Evolutionary conservation across 108 stramenopile genomes (phyloP).

Genomic region (Pseudonitzschia delicatissima): DNA sequence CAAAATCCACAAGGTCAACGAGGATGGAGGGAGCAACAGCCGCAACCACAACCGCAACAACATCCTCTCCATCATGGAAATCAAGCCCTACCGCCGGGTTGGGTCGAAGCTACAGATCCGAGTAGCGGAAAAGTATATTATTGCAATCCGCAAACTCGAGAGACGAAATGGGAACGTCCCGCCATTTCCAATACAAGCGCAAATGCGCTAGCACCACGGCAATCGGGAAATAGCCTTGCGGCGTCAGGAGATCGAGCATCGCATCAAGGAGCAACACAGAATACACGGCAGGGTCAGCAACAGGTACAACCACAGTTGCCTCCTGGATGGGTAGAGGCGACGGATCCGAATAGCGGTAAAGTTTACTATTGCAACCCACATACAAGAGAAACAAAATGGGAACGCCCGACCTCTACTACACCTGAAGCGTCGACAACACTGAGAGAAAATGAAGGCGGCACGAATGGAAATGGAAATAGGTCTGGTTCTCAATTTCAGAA

Average conservation of each 20-base stretch:
- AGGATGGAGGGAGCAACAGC: background rate
- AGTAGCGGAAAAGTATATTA: constrained; percentile 46
- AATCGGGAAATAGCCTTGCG: background rate
- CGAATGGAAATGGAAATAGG: background rate
- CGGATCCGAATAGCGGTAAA: constrained; percentile 43
- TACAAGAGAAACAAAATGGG: constrained; percentile 49
- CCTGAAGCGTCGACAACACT: background rate
- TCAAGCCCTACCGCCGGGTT: constrained; percentile 28
- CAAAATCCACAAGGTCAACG: background rate
- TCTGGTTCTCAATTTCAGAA: too few relatives aligned
- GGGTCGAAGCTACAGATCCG: constrained; percentile 46
- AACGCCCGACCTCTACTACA: constrained; percentile 27
- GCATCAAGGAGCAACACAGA: constrained; percentile 1
- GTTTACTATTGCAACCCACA: constrained; percentile 48
- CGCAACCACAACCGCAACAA: background rate
- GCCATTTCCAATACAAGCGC: background rate
- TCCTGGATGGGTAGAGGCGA: constrained; percentile 42
- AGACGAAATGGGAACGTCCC: constrained; percentile 60
- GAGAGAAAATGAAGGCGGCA: background rate
- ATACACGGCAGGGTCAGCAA: background rate
- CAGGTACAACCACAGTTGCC: constrained; percentile 17
- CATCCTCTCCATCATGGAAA: background rate
- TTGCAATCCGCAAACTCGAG: constrained; percentile 39
- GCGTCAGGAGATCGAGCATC: background rate
- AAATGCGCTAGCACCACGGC: too few relatives aligned